Percentiles rank a stretch among this genome's conserved stretches.
Evolutionary conservation across 2,329 filamentous ascomycete species (phyloP).

Genomic region (Fusarium coicis): DNA sequence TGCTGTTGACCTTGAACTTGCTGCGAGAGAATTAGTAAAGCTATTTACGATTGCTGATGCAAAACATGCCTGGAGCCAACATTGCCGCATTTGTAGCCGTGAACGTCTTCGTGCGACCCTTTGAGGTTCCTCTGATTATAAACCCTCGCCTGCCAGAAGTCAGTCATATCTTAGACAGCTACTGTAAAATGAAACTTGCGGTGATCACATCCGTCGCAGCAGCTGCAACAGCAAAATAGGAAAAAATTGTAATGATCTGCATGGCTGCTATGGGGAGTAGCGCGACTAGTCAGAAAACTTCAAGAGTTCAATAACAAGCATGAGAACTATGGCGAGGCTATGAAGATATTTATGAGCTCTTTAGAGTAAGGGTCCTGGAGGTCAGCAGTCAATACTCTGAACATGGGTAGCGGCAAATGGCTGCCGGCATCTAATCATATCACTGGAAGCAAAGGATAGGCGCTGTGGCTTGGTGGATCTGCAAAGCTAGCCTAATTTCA

Average conservation of each 20-base stretch:
- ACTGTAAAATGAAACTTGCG: not conserved
- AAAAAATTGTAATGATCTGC: not conserved
- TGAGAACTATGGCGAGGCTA: no score
- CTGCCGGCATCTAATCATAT: not conserved
- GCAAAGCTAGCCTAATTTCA: not conserved
- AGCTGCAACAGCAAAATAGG: not conserved
- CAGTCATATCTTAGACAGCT: no score
- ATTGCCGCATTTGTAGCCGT: not conserved
- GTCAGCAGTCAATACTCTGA: not conserved
- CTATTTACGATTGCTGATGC: fast-evolving
- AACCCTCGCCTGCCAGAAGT: not conserved
- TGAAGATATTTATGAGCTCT: not conserved
- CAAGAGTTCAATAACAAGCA: no score
- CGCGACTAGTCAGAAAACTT: fast-evolving
- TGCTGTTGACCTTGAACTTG: not conserved
- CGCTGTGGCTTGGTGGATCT: not conserved
- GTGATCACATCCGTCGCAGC: not conserved
- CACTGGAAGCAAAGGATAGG: not conserved
- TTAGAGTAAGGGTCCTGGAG: not conserved
- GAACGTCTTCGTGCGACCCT: not conserved
- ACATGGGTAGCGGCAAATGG: not conserved
- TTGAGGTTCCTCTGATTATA: not conserved
- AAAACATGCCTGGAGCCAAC: not conserved
- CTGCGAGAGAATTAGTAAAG: fast-evolving
- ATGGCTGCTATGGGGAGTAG: not conserved